Evolutionary conservation across 176 grass and related monocot genomes (phyloP), one percentile per base, ranked within the genome.

Genomic region (Ananas comosus): DNA sequence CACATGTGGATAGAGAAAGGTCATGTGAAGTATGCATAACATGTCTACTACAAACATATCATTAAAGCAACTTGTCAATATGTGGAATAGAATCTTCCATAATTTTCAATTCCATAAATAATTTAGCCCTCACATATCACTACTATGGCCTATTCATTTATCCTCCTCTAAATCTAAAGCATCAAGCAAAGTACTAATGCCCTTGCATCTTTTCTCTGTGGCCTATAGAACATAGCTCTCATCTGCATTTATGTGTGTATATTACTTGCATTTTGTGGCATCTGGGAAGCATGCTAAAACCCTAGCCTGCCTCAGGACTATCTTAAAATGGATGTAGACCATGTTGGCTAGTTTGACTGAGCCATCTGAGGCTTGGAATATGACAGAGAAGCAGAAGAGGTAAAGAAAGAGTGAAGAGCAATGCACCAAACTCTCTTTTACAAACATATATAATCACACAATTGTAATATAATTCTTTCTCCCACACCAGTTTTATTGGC

Each of bases 81-180:
- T 88, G 48, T 88, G 78, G 81, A 91, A 88, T 86, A 91, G 79
- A 91, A 88, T 91, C 85, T 91, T 88, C 85, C 85, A 85, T 70
- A 80, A 91, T 78, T 82, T 91, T 91, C 89, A 88, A 80, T 80
- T 77, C 72, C 70, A 49, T 53, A 70, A 72, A 80, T 19, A 83
- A 42, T 61, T 58, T 23, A 16, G 17, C 42, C 27, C 11, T 11
- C 52, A 13, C 23, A 68, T 11, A 10, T 33, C 70, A 24, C 7
- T 61, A 53, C 51, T 29, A 76, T 63, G 79, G 58, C n/a, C 21
- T 72, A 9, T 50, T 50, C 42, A 11, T 74, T 5, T 48, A 13
- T 18, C n/a, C 58, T 64, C 74, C 63, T 67, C 71, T 67, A 83
- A 67, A 29, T 10, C 23, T 64, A 57, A 61, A 61, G 7, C 21